Base-by-base conservation (phyloP, 2,329 filamentous ascomycete species). In the Amylocarpus encephaloides region DNA sequence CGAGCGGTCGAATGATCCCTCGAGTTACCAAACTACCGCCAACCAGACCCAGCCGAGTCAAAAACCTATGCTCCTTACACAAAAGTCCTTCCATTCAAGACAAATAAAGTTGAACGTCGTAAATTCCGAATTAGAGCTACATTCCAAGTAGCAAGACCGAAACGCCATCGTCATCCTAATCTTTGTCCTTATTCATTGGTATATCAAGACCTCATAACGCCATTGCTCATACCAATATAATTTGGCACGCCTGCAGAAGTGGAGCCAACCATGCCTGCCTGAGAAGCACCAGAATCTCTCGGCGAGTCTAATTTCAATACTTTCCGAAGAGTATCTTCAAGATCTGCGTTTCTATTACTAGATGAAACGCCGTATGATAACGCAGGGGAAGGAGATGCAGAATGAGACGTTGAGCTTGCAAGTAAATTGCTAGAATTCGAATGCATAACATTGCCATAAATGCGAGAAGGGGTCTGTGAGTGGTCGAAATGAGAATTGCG, bases 311-410 rank as follows among this genome's bases (percentile, higher is more conserved):
- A 46, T 49, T 66, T 67, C 43, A 67, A 55, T 16, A 67, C 59
- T 36, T 56, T 63, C 22, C 65, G 61, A 34, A 67, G 61, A 52
- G 55, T 62, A n/a, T 66, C 60, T 49, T 66, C 64, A 54, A 64
- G 39, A 53, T 66, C 59, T 32, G 56, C 48, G 38, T 47, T 50
- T 39, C 52, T 54, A 49, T 51, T 53, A 44, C 49, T 52, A 49
- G 57, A 58, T 50, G 55, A 48, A 50, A 46, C 41, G 30, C 53
- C 52, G 49, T 48, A 48, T 30, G 59, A 45, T 36, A 45, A 56
- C 50, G 44, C 41, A 42, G 55, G 45, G 39, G 55, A 52, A 45
- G 55, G 53, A 56, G 54, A 36, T 38, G 48, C 40, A 44, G 10
- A 16, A 16, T 56, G 49, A 48, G 55, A 48, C 43, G 44, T 53